Evolutionary conservation across 202 grass and related monocot genomes (phyloP), one percentile per base, ranked within the genome.

Genomic region (Eragrostis tef): DNA sequence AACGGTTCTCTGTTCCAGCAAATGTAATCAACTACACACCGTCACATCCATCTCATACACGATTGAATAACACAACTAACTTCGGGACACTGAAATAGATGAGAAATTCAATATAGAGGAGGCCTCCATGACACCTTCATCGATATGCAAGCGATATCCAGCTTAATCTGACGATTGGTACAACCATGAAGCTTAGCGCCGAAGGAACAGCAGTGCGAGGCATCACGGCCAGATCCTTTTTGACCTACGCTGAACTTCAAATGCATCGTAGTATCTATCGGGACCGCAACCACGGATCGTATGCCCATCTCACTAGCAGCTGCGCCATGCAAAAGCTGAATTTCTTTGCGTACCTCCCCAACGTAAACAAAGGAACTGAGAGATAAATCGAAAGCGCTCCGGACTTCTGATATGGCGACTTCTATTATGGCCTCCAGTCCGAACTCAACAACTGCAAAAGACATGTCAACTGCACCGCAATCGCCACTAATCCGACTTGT

Each of bases 371-470:
- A 2, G 1, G 52, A 56, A 56, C 21, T 48, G 12, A 74, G 11
- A 13, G 50, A 57, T 22, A 74, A 56, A 14, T 42, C 0, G 4
- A 74, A 74, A 57, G 5, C 19, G 13, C 11, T 42, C 19, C 15
- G 5, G 5, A 74, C 71, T 74, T 74, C 31, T 22, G 31, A 56
- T 9, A 9, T 1, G 31, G 7, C 11, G 2, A 57, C 19, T 41
- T 74, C 71, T 42, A 74, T 57, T 57, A 3, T 21, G 19, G 71
- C 19, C 51, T 74, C 51, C 11, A 74, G 9, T 12, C 50, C 71
- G 3, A 0, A 0, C 1, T 22, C 17, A 36, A 73, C 1, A 41
- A 13, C 0, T 13, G 50, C 1, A 1, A 41, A 56, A 56, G 6
- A 36, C 27, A 56, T 41, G 49, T 56, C 71, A 39, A 56, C 5